Evolutionary conservation across 139 green algal species (phyloP), one percentile per base, ranked within the genome.

Genomic region (Asterochloris erici): DNA sequence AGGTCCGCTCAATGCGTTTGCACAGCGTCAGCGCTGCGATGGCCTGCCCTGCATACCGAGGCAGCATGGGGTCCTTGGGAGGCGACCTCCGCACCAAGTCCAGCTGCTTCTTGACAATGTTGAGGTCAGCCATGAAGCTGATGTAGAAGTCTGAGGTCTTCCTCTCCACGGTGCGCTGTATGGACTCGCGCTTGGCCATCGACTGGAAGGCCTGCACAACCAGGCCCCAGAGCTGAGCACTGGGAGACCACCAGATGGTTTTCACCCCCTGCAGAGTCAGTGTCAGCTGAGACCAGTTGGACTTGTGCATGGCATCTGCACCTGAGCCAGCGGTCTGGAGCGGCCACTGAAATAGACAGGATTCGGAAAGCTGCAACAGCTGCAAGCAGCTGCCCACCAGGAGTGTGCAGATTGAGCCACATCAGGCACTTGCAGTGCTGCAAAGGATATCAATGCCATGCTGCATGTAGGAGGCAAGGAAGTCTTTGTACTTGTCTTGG

Each of bases 81-180:
- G 92, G 91, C 28, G 74, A 77, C 21, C 90, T 82, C 29, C 91
- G 79, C 10, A 95, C 83, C 26, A 85, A 76, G 80, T 97, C 93
- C 85, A 97, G 94, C 63, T 93, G 87, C 84, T 94, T 93, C 86
- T 95, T 96, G 24, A 93, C 90, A 29, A 84, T 81, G 82, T 96
- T 95, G 75, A 98, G 91, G 85, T 98, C 94, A 17, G 79, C 79
- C 78, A 94, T 91, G 82, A 95, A 95, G 9, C 77, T 66, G 17
- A 24, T 64, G 80, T 93, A 96, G 68, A 93, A 92, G 82, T 93
- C 89, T 14, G 85, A 81, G 16, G 92, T 95, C 84, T 96, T 93
- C 79, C 93, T 94, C 87, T 95, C 91, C 28, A 98, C 88, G 63
- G 62, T 79, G 38, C 87, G 86, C 86, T 86, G 89, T 63, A 94